These are phyloP conservation scores for Suillus subalutaceus DNA, from an alignment of 768 basidiomycete species.

Conservation along the genomic window DNA sequence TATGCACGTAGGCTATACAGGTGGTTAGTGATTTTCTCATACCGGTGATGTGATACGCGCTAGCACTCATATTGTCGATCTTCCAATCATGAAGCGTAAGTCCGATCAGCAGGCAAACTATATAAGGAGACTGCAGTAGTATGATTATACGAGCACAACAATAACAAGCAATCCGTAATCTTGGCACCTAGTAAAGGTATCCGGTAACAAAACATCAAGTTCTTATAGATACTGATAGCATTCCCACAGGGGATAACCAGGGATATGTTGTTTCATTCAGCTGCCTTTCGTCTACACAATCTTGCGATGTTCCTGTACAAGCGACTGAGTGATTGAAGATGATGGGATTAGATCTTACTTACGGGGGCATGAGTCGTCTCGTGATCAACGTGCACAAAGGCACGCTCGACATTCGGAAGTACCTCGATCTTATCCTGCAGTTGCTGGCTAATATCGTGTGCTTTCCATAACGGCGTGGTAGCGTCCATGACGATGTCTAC, in stretches of 20 bases:
- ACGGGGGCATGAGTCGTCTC: constrained; percentile 83
- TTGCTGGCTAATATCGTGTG: constrained; percentile 83
- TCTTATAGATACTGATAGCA: neutral
- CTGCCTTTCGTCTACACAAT: constrained; percentile 14
- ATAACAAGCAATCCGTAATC: neutral
- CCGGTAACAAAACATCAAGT: neutral
- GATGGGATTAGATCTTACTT: constrained; percentile 18
- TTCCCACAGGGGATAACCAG: neutral
- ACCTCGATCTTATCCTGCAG: constrained; percentile 89
- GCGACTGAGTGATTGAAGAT: neutral
- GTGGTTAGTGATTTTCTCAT: neutral
- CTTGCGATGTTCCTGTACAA: constrained; percentile 49
- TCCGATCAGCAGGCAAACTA: neutral
- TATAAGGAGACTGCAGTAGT: constrained; percentile 1
- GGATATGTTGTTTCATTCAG: neutral
- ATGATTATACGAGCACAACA: neutral
- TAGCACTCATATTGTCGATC: neutral
- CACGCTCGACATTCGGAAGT: constrained; percentile 87
- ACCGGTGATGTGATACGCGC: neutral
- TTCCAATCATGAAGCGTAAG: neutral
- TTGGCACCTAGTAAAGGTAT: neutral
- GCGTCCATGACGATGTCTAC: constrained; percentile 93
- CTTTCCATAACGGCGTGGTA: constrained; percentile 85
- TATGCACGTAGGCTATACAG: neutral
- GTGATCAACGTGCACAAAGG: constrained; percentile 95